Evolutionary conservation across 129 eudicot species (phyloP), one percentile per base, ranked within the genome.

Genomic region (Saussurea involucrata): DNA sequence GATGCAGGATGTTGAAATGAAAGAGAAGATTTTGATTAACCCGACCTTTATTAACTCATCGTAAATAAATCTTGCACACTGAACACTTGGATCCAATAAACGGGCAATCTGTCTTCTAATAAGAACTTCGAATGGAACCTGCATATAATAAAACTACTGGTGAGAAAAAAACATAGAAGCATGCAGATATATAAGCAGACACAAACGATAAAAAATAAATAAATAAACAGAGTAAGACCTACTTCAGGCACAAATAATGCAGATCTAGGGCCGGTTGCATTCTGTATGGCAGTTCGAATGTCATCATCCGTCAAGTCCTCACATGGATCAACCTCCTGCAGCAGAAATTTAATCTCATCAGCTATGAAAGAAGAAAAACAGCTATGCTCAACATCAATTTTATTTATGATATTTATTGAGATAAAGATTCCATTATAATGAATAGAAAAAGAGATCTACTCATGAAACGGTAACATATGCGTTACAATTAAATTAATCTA

Each of bases 101-200:
- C 97, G 98, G 68, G 96, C 93, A 67, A 95, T 92, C 61, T 95
- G 96, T 77, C 96, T 88, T 76, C 96, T 87, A 71, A 95, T 72
- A 76, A 95, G 97, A 80, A 92, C 96, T 86, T 91, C 99, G 92
- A 95, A 95, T 9, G 99, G 99, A 66, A 92, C 87, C 99, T 92
- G 75, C 76, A 80, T n/a, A 66, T n/a, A 79, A 34, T 12, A 67
- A 63, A 25, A 10, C 29, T 53, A 29, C 29, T 25, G 69, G 46
- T 18, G 11, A 2, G 65, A 36, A 29, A 6, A 6, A 32, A 68
- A 42, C 22, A 40, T 27, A 24, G 32, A 74, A 76, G 64, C 66
- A 28, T 55, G 64, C 12, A n/a, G 0, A 63, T 20, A 27, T 1
- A 3, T 29, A 10, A 63, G 29, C 28, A 63, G 63, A 36, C 66